phyloP scores from a whole-genome alignment of 1,284 basidiomycete genomes.

The Porodaedalea pini region DNA sequence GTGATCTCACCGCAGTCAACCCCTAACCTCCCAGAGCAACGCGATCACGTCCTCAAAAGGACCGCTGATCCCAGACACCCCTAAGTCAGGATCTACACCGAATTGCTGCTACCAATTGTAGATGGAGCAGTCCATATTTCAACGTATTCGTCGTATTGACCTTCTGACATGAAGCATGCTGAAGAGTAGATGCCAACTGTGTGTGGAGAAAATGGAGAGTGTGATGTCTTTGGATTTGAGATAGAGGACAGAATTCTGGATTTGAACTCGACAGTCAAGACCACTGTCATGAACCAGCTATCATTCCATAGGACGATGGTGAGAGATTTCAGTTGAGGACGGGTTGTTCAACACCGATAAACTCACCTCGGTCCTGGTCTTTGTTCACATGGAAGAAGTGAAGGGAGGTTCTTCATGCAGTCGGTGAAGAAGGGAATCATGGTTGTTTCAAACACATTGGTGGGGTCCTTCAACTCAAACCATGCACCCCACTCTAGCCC shows the following conservation, averaged over 20 bases:
- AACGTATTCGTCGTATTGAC: conserved; percentile 51
- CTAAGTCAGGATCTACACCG: conserved; percentile 27
- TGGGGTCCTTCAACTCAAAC: conserved; percentile 42
- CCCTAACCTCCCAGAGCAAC: too few relatives aligned
- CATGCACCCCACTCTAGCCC: conserved; percentile 56
- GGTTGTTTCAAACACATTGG: conserved; percentile 44
- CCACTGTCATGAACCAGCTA: conserved; percentile 62
- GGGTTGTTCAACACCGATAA: too few relatives aligned
- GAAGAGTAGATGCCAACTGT: conserved; percentile 53
- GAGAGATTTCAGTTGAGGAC: not conserved
- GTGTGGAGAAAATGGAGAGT: conserved; percentile 37
- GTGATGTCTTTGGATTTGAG: conserved; percentile 2
- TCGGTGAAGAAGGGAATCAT: conserved; percentile 56
- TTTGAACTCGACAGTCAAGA: conserved; percentile 57
- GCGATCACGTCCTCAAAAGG: too few relatives aligned
- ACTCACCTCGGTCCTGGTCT: conserved; percentile 22
- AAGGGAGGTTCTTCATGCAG: conserved; percentile 42
- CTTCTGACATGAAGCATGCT: conserved; percentile 48
- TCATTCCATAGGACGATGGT: not conserved
- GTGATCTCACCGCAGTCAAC: too few relatives aligned
- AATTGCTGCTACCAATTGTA: conserved; percentile 37
- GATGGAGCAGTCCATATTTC: conserved; percentile 64
- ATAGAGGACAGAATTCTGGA: conserved; percentile 41
- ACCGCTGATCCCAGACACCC: too few relatives aligned
- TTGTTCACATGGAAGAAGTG: conserved; percentile 37